Evolutionary conservation across 2,329 filamentous ascomycete species (phyloP), one percentile per base, ranked within the genome.

Genomic region (Tolypocladium tropicale): DNA sequence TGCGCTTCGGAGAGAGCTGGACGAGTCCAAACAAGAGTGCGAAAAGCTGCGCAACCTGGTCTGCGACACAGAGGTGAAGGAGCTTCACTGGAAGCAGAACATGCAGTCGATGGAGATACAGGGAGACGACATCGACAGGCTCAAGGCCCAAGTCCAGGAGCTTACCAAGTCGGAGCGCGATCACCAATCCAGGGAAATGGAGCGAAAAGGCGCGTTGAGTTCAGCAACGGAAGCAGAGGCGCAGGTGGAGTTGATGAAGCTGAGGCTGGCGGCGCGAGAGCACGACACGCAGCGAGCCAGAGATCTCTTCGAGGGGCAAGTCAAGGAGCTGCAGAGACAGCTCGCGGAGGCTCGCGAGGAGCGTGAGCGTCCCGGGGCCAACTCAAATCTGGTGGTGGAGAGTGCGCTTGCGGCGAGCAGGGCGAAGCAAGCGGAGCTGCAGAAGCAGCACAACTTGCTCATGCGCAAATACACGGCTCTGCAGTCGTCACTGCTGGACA

Each of bases 11-110:
- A 75, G 76, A 18, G 83, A 87, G 56, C 70, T 91, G 2, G 75
- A 80, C 33, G 76, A 74, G 39, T 78, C 79, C 1, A 78, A 76
- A 60, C 74, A 76, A 6, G 86, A 92, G 62, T 78, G 78, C 46
- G 80, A 85, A 21, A 83, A 84, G 56, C 74, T 94, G 21, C 81
- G 82, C 52, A 77, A 79, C 59, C 74, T 90, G 5, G 77, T 93
- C 0, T 83, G 86, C 39, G 81, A 83, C 34, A 82, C 81, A 0
- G 89, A 94, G 69, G 82, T 85, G 6, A 82, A 83, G 57, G 86
- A 89, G 63, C 70, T 87, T 34, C 78, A 78, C 55, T 78, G 80
- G 56, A 78, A 82, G 58, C 85, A 90, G 63, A 81, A 83, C 55
- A 74, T 86, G 61, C 79, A 85, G 62, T 79, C 82, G 12, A 77